Evolutionary conservation across 495 filamentous ascomycete species (phyloP).

Genomic region (Aspergillus cristatus): DNA sequence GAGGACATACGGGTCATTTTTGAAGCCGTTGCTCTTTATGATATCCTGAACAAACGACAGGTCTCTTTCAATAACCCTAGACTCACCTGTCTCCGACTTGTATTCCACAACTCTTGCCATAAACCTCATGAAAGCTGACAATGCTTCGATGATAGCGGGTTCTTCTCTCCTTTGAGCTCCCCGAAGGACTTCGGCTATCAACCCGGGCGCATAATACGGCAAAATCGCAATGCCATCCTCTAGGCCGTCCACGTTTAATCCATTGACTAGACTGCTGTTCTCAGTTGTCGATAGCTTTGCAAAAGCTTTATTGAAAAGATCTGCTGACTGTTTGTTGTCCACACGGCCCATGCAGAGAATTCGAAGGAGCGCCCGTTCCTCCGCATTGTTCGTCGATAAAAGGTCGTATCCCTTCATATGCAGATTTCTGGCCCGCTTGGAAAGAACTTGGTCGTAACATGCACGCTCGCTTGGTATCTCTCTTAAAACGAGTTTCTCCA

Average conservation of each 20-base stretch:
- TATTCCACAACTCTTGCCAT: constrained; percentile 9
- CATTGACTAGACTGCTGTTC: constrained; percentile 7
- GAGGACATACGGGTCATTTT: constrained; percentile 7
- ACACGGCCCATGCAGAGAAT: constrained; percentile 16
- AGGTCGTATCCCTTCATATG: constrained; percentile 2
- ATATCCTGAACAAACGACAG: constrained; percentile 9
- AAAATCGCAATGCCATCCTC: constrained; percentile 14
- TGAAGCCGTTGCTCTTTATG: constrained; percentile 8
- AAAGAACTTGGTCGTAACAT: constrained; percentile 21
- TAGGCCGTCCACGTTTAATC: constrained; percentile 15
- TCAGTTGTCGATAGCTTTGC: neutral
- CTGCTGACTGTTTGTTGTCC: constrained; percentile 6
- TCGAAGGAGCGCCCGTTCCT: constrained; percentile 14
- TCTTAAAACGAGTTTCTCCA: constrained; percentile 11
- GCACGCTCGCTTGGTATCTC: constrained; percentile 4
- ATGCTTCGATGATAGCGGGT: neutral
- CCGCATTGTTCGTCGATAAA: neutral
- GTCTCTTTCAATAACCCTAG: constrained; percentile 10
- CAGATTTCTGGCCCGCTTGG: constrained; percentile 2
- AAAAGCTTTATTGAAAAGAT: constrained; percentile 11
- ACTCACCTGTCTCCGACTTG: constrained; percentile 1
- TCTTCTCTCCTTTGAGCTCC: neutral
- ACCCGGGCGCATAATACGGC: constrained; percentile 15
- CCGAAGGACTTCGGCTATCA: constrained; percentile 8
- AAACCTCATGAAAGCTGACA: constrained; percentile 11